Evolutionary conservation across 139 green algal genomes (phyloP).

Genomic region (Volvox reticuliferus): DNA sequence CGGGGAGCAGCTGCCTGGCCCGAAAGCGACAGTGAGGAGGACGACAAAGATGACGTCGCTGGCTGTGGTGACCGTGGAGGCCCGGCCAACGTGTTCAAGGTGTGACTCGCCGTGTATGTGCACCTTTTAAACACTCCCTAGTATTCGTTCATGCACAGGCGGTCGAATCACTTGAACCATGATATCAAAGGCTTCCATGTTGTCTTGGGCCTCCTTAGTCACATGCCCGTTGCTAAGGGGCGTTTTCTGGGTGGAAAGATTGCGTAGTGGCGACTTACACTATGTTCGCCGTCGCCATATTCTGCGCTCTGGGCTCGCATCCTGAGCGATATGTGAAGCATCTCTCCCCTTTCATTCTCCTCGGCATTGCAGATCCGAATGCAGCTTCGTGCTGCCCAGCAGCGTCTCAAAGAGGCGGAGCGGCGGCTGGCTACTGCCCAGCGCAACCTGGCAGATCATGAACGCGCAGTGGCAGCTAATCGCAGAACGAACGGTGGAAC

Average conservation of each 20-base stretch:
- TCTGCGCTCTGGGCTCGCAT: too few relatives aligned
- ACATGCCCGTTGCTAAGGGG: too few relatives aligned
- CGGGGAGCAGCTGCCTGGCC: background rate
- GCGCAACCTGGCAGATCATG: background rate
- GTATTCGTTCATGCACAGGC: too few relatives aligned
- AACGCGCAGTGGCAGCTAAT: background rate
- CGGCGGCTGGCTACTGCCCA: background rate
- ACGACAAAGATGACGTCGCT: background rate
- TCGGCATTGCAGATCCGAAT: background rate
- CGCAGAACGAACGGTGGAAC: background rate
- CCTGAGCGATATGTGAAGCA: too few relatives aligned
- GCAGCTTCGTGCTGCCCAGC: background rate
- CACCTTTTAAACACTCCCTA: too few relatives aligned
- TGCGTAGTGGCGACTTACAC: too few relatives aligned
- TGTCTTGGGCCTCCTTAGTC: too few relatives aligned
- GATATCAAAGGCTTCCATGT: too few relatives aligned
- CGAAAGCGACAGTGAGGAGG: background rate
- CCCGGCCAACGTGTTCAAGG: conserved; percentile 5
- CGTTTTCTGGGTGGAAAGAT: too few relatives aligned
- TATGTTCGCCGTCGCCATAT: too few relatives aligned
- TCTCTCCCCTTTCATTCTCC: background rate
- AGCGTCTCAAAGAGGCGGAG: background rate
- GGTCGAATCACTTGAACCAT: too few relatives aligned
- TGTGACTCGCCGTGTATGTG: background rate
- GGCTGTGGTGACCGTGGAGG: background rate